Base-by-base conservation (phyloP, 768 basidiomycete species). In the Tephrocybe sp. region DNA sequence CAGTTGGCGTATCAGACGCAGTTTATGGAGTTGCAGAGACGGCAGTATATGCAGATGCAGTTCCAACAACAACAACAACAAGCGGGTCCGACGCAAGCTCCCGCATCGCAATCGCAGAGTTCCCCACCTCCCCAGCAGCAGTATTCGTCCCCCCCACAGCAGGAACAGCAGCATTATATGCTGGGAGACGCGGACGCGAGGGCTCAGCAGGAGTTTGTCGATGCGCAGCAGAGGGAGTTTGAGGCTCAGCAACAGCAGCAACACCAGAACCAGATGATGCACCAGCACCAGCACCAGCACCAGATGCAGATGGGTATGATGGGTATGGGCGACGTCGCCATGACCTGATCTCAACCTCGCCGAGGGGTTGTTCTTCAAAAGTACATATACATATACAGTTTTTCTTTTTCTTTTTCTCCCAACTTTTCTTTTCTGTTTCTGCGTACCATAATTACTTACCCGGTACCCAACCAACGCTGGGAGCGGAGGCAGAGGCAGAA, bases 1-100 rank as follows among this genome's bases (percentile, higher is more conserved):
- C 46, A 59, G 44, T n/a, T 55, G 52, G 52, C 59, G 46, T 58
- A 59, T 29, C 60, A 59, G 25, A 52, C 51, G 37, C 60, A 61
- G 56, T 61, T 61, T 53, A 49, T 51, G 40, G 57, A 61, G 51
- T 27, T 57, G 44, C 60, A 61, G 54, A 23, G 53, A 51, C 41
- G 55, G 27, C 66, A 72, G 37, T 69, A 70, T 51, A 52, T 70
- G 45, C 50, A 52, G 54, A 51, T 49, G 39, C 61, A 55, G 51
- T n/a, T n/a, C n/a, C n/a, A n/a, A n/a, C n/a, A n/a, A n/a, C 69
- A 68, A 40, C 57, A 57, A 33, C 50, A 50, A 23, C 18, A 15
- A 1, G 27, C 25, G 33, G 13, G 41, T 1, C 49, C 47, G 25
- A 52, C 65, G 41, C 66, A 65, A 40, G 33, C 33, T 6, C 64